Conservation (phyloP, 2,329 filamentous ascomycete genomes). For the Aspergillus luchuensis region DNA sequence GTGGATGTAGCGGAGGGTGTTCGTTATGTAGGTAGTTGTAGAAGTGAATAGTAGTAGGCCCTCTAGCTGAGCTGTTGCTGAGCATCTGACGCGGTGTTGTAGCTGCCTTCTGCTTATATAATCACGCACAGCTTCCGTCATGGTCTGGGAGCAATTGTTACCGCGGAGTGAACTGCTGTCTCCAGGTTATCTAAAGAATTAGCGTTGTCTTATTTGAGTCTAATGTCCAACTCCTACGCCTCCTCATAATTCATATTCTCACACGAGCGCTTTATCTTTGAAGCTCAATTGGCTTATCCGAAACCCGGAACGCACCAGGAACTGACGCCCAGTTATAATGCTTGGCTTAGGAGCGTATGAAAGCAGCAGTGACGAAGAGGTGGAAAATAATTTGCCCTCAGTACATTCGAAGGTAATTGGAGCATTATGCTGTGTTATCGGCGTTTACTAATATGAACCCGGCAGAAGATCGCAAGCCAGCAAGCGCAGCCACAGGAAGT, state of each 20-base stretch:
- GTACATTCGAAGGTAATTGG: constrained; percentile 27
- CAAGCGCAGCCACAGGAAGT: constrained; percentile 6
- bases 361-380: constrained; percentile 50
- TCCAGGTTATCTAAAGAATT: neutral
- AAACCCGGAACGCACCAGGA: neutral
- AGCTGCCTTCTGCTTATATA: constrained; percentile 45
- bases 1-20: neutral
- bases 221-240: neutral
- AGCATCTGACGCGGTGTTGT: constrained; percentile 38
- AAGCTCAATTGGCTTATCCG: neutral
- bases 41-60: constrained; percentile 3
- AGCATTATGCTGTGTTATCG: neutral
- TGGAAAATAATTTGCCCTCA: constrained; percentile 20
- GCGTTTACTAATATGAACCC: constrained; percentile 14
- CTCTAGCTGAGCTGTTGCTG: constrained; percentile 15
- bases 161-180: neutral
- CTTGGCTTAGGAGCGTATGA: constrained; percentile 47
- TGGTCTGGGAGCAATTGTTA: neutral
- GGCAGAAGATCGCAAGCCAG: constrained; percentile 13
- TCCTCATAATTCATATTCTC: neutral
- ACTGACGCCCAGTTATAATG: constrained; percentile 31
- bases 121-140: constrained; percentile 19
- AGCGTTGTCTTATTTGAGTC: neutral
- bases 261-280: neutral
- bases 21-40: neutral